These are phyloP conservation scores for Brettanomyces sp. DNA, from an alignment of 805 yeast genomes.

Conservation along the genomic window DNA sequence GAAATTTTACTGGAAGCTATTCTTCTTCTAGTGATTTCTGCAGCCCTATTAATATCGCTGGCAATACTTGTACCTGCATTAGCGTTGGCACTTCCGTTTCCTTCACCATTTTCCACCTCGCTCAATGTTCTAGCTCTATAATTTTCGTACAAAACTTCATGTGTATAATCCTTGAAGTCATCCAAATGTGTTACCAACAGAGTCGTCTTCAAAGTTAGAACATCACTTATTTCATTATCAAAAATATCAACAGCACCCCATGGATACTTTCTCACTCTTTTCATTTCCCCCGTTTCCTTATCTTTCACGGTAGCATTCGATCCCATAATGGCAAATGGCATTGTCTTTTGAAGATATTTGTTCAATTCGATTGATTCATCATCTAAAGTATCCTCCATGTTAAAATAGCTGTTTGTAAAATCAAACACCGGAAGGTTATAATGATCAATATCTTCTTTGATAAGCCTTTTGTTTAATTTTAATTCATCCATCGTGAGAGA, in stretches of 20 bases:
- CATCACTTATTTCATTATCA: slow-evolving; percentile 67
- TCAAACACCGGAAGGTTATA: slow-evolving; percentile 68
- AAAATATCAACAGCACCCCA: slow-evolving; percentile 61
- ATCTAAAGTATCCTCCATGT: slow-evolving; percentile 20
- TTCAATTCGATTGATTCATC: slow-evolving; percentile 24
- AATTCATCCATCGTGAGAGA: slow-evolving; percentile 64
- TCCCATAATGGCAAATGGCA: slow-evolving; percentile 64
- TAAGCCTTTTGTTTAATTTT: slow-evolving; percentile 60
- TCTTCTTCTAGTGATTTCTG: slow-evolving; percentile 2
- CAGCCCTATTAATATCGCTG: slow-evolving; percentile 3
- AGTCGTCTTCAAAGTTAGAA: slow-evolving; percentile 69
- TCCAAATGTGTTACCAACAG: slow-evolving; percentile 75
- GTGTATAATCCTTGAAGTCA: slow-evolving; percentile 84
- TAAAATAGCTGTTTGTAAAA: slow-evolving; percentile 53
- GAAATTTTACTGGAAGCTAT: background rate
- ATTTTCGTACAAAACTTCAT: slow-evolving; percentile 76
- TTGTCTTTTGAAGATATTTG: slow-evolving; percentile 31
- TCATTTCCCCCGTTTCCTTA: slow-evolving; percentile 26
- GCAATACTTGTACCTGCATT: slow-evolving; percentile 4
- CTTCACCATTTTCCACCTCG: slow-evolving; percentile 5
- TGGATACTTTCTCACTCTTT: slow-evolving; percentile 48
- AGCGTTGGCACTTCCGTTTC: background rate
- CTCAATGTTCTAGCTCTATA: slow-evolving; percentile 61
- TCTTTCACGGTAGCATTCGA: slow-evolving; percentile 33
- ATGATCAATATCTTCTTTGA: slow-evolving; percentile 65